Base-by-base conservation (phyloP, 2,329 filamentous ascomycete genomes). In the Microthyrium microscopicum region DNA sequence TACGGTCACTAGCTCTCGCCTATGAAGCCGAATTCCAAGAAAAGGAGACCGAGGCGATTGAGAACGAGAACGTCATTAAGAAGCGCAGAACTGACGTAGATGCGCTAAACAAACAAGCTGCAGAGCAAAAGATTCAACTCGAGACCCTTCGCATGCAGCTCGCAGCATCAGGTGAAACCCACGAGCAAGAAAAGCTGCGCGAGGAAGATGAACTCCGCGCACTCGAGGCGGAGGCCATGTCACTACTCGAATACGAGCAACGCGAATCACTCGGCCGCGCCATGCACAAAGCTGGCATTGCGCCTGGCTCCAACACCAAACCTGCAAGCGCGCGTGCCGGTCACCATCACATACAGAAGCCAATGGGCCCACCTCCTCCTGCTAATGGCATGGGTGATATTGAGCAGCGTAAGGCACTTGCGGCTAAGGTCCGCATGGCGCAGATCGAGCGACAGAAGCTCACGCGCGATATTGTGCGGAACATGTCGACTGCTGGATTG, bases 1-100 rank as follows among this genome's bases (percentile, higher is more conserved):
- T 53, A 33, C 51, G 56, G 37, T 47, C 53, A 32, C 46, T 65
- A 16, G 59, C 61, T 4, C 41, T 46, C 15, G 54, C 56, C 36
- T 83, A 82, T 46, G 81, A 89, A 38, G 69, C 75, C 19, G 78
- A 87, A 49, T 70, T 81, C 45, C 66, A 68, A 33, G 77, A 84
- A 42, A 83, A 81, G 48, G 72, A 82, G 33, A 51, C 51, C 3
- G 62, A 66, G 39, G 47, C 55, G 0, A 46, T 50, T 7, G 62
- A 66, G 39, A 58, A 60, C 2, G 56, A 61, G 35, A 55, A 60
- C 3, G 57, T 65, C 1, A 54, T 59, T 16, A 53, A 53, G 39
- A 76, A 75, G 42, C 74, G 77, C 0, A 70, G 78, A 40, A 63
- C 68, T 20, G 80, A 87, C 48, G 61, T 82, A 4, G 65, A 68